Percentiles rank a stretch among this genome's conserved stretches.
Conservation (phyloP, 441 rosid species). For the Manihot esculenta region DNA sequence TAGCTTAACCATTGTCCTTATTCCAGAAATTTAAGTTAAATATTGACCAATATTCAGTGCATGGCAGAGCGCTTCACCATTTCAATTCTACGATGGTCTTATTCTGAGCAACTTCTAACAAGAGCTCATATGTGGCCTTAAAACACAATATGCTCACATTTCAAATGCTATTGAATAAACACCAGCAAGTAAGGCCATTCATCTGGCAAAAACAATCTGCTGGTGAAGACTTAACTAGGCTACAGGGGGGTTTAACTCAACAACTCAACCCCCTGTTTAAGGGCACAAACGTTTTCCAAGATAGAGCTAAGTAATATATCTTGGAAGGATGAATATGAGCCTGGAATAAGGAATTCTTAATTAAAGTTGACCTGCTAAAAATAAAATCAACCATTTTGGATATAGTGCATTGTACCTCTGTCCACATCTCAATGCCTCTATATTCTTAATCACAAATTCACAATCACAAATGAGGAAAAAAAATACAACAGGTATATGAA, state of each 20-base stretch:
- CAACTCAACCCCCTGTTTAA: not conserved
- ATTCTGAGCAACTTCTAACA: not conserved
- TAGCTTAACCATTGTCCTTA: not conserved
- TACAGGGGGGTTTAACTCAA: not conserved
- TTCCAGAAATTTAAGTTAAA: not conserved
- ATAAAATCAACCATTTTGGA: not conserved
- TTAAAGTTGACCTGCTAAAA: not conserved
- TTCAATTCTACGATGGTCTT: not conserved
- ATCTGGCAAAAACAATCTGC: conserved; percentile 1
- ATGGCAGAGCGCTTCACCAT: not conserved
- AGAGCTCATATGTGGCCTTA: not conserved
- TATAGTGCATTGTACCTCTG: not conserved
- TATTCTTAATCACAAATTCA: not conserved
- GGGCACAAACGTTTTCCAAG: not conserved
- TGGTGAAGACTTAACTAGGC: not conserved
- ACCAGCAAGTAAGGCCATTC: not conserved
- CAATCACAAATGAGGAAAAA: not conserved
- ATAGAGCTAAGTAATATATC: not conserved
- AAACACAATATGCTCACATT: not conserved
- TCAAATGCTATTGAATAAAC: not conserved
- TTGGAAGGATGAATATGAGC: not conserved
- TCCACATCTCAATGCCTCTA: not conserved
- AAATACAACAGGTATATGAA: not conserved
- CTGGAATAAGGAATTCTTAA: not conserved
- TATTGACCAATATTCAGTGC: no score